These are phyloP conservation scores for Pichia sp. DNA, from an alignment of 1,139 yeast species.

Conservation along the genomic window DNA sequence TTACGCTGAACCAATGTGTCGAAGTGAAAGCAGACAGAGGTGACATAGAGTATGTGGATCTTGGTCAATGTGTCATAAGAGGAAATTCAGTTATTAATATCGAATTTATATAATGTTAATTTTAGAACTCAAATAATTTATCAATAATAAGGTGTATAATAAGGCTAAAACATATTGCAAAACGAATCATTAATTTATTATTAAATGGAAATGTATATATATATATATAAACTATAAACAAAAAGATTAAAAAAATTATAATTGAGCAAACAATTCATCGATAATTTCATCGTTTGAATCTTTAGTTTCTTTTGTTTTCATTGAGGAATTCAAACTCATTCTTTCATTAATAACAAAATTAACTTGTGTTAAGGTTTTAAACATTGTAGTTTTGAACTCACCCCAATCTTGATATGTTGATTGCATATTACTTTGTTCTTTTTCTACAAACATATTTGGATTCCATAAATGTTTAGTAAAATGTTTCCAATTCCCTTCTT, in stretches of 20 bases:
- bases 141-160: not conserved
- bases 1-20: constrained; percentile 28
- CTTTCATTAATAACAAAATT: constrained; percentile 18
- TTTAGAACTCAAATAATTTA: not conserved
- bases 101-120: constrained; percentile 21
- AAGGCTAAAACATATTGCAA: no score
- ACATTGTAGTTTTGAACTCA: constrained; percentile 26
- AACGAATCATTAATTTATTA: no score
- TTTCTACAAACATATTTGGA: constrained; percentile 13
- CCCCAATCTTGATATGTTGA: constrained; percentile 15
- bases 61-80: constrained; percentile 29
- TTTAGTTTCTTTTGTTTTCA: constrained; percentile 5
- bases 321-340: constrained; percentile 6
- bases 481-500: constrained; percentile 24
- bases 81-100: constrained; percentile 30
- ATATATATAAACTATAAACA: not conserved
- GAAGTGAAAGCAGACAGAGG: constrained; percentile 17
- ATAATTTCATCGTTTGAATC: constrained; percentile 15
- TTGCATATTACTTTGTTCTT: constrained; percentile 10
- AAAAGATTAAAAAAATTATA: not conserved
- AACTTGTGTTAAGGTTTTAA: constrained; percentile 19
- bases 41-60: constrained; percentile 15
- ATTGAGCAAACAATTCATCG: not conserved
- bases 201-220: no score
- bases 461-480: constrained; percentile 15